Base-by-base conservation (phyloP, 805 yeast species). In the Priceomyces medius region DNA sequence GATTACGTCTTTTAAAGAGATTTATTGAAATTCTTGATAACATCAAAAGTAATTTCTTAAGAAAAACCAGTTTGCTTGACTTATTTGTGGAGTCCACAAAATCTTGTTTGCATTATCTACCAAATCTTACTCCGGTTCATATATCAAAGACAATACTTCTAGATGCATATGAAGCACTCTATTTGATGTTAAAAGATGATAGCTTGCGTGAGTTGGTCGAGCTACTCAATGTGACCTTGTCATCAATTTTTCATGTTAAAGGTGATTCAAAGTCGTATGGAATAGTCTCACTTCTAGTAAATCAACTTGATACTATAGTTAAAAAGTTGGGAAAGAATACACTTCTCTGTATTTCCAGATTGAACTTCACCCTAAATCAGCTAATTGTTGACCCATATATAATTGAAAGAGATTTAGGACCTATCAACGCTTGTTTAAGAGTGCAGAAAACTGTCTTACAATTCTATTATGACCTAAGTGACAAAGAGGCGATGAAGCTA, bases 351-450 rank as follows among this genome's bases (percentile, higher is more conserved):
- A 37, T 57, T 29, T 51, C 67, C 6, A 53, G 70, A 19, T 38
- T 67, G 6, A 52, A 57, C 39, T 61, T 50, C 46, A 33, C 51
- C 10, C 33, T 68, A n/a, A 59, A 57, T 41, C 72, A 63, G 44
- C 44, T 66, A 5, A 44, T 66, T 31, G 47, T 53, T 10, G 58
- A 64, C 38, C 65, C 69, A 2, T 49, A 40, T 38, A 33, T 62
- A 8, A 21, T 57, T 2, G 71, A 64, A 19, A 45, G 48, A 4
- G 49, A 45, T 3, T 24, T 40, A n/a, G 42, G 16, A 10, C 41
- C 55, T 4, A 46, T 55, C 14, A 38, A 35, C 14, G 28, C 45
- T 7, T 51, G 61, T 2, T 49, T 68, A 14, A 31, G 40, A 4
- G 53, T 61, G 2, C 73, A 66, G 34, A 9, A 33, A 2, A 34